Base-by-base conservation (phyloP, 202 grass and related monocot genomes). In the Brachypodium distachyon region DNA sequence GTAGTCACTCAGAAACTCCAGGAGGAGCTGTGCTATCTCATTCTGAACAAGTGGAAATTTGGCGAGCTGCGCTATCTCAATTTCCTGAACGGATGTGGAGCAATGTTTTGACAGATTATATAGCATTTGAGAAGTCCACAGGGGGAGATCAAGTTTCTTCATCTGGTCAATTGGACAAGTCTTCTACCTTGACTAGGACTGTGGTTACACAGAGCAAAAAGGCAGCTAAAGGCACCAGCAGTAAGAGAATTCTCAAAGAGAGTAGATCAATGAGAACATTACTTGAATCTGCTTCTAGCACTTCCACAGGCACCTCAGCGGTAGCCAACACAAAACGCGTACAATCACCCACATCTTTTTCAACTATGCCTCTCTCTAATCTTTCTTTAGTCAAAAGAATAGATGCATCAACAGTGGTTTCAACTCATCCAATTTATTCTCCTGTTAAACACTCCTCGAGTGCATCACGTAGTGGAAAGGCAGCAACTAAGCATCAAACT, bases 51-150 rank as follows among this genome's bases (percentile, higher is more conserved):
- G 7, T 12, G 1, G 14, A 60, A 60, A 2, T 9, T 3, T 60
- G 56, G 56, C 29, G 56, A 60, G 56, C 56, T 60, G 14, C 56
- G 32, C 56, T 60, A 33, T 32, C 56, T 60, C 56, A 60, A 33
- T 60, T 28, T 33, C 56, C 56, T 60, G 34, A 71, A 72, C 61
- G 66, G 46, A 44, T n/a, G 26, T 84, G 82, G 82, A 72, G 74
- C 56, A 84, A 46, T 71, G 13, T 62, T 62, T 49, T 84, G 46
- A 50, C 34, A 84, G 21, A 72, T 78, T 72, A 84, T 71, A 84
- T 84, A 54, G 44, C 82, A 36, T 9, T 70, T 78, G 54, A 77
- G 13, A 77, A 61, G 21, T 54, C 14, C 21, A 14, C 34, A 54
- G 7, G 41, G 27, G 54, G 25, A 51, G 50, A 78, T 25, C 55